Base-by-base conservation (phyloP, 306 rosid genomes). In the Hippophae tibetana region DNA sequence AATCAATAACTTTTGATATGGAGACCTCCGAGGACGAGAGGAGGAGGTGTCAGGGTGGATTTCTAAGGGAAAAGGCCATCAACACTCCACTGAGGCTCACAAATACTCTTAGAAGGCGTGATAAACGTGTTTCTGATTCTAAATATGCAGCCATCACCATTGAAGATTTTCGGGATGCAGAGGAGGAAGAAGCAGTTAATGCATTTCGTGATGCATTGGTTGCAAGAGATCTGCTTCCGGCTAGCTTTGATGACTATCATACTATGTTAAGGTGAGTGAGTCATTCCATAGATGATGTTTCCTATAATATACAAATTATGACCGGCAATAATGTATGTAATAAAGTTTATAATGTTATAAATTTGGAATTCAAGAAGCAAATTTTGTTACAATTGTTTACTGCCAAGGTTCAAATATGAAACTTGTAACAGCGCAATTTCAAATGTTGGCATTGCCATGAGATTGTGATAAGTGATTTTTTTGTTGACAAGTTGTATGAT, bases 11-110 rank as follows among this genome's bases (percentile, higher is more conserved):
- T 69, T 61, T 81, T 52, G 94, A 90, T 46, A 78, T 81, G 1
- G 96, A 85, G 52, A 80, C 81, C 13, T 85, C 95, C 56, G 95
- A 88, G 81, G 96, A 88, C 40, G 95, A 92, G 78, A 76, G 93
- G 89, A 79, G 81, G 66, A 82, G 83, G 60, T 65, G 76, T 57
- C 81, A 80, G 50, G 66, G 77, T 59, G 86, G 92, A 82, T 83
- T 95, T 77, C 78, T 83, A 25, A 80, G 81, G 75, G 85, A 82
- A 69, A 88, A 69, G 74, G 82, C 86, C 25, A 56, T 80, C 68
- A 76, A 74, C 58, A 90, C 96, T 56, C 82, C 96, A 25, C 66
- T 80, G 14, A 85, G 69, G 58, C 76, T 88, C 27, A 75, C 81
- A 61, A 59, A 69, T 59, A 72, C 76, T 68, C 84, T 88, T n/a